phyloP scores from a whole-genome alignment of 1,284 basidiomycete species.

The Tylopilus sp. region DNA sequence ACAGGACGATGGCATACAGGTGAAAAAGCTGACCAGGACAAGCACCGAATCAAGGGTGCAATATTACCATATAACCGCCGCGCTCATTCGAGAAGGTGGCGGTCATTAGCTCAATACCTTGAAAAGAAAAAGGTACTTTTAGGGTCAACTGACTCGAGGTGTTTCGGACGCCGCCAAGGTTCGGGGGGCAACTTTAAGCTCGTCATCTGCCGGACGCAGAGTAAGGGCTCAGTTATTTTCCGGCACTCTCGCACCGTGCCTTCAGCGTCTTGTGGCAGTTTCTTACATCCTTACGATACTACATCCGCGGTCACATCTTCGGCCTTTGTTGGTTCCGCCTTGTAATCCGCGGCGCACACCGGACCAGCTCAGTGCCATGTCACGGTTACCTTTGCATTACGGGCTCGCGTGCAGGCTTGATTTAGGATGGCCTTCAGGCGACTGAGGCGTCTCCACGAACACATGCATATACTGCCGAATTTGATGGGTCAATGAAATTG shows the following conservation, averaged over 20 bases:
- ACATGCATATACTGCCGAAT: constrained; percentile 1
- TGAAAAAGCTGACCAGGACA: no score
- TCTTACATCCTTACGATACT: background rate
- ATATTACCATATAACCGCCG: constrained; percentile 7
- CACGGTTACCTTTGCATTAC: background rate
- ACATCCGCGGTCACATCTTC: constrained; percentile 3
- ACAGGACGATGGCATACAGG: background rate
- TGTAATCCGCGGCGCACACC: background rate
- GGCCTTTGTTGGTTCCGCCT: background rate
- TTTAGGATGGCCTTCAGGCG: background rate
- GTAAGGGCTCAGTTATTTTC: background rate
- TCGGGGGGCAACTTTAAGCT: constrained; percentile 3
- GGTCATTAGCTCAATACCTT: constrained; percentile 16
- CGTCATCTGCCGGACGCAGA: background rate
- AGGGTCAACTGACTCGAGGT: constrained; percentile 4
- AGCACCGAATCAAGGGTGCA: constrained; percentile 7
- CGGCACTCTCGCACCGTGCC: constrained; percentile 6
- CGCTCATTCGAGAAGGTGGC: constrained; percentile 12
- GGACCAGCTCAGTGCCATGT: constrained; percentile 6
- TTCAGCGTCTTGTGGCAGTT: constrained; percentile 11
- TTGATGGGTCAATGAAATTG: background rate
- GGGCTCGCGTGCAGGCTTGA: constrained; percentile 1
- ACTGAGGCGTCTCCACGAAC: constrained; percentile 3
- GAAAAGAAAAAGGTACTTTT: background rate
- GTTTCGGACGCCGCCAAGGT: constrained; percentile 6